Conservation (phyloP, 2,329 filamentous ascomycete genomes). For the Stagonosporopsis tanaceti region DNA sequence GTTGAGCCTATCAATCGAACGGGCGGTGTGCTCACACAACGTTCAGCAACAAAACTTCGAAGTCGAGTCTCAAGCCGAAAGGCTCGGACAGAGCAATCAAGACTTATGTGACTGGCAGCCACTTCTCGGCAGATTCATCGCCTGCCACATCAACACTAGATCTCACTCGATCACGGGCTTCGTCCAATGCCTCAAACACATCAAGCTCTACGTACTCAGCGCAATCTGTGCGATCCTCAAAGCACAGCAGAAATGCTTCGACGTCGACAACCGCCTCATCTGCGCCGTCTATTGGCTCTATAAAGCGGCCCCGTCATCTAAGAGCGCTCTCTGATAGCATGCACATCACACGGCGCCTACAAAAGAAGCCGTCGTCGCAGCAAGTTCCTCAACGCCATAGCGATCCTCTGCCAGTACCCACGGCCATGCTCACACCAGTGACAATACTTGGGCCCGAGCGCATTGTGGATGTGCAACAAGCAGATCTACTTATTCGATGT, state of each 20-base stretch:
- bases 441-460: conserved; percentile 19
- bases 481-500: conserved; percentile 41
- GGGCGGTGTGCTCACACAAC: not conserved
- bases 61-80: not conserved
- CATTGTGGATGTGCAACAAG: conserved; percentile 27
- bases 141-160: conserved; percentile 18
- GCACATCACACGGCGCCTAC: conserved; percentile 6
- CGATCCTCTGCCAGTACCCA: conserved; percentile 10
- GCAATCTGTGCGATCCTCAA: conserved; percentile 7
- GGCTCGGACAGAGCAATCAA: not conserved
- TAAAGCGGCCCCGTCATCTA: conserved; percentile 8
- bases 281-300: conserved; percentile 4
- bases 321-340: conserved; percentile 17
- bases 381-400: conserved; percentile 13
- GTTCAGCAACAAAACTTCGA: not conserved
- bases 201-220: conserved; percentile 11
- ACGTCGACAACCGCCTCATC: conserved; percentile 15
- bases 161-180: conserved; percentile 16
- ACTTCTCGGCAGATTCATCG: conserved; percentile 20
- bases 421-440: conserved; percentile 18
- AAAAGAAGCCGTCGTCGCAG: conserved; percentile 19
- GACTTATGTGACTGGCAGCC: conserved; percentile 15
- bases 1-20: not conserved
- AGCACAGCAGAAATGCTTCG: conserved; percentile 10
- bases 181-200: conserved; percentile 15